Conservation (phyloP, 2,329 filamentous ascomycete genomes). For the Talaromyces sp. region DNA sequence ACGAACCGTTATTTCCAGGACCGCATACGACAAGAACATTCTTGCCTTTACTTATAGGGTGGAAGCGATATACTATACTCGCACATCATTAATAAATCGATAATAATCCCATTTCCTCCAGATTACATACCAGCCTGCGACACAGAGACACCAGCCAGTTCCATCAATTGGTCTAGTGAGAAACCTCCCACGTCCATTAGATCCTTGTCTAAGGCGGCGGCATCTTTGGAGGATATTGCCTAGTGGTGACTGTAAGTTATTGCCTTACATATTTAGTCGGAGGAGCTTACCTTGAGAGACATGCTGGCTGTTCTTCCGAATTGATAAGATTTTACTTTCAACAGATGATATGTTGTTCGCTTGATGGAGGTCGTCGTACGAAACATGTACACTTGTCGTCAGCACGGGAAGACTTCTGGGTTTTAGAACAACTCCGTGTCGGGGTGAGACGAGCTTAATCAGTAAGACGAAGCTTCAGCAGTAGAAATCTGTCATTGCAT, state of each 20-base stretch:
- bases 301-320: constrained; percentile 35
- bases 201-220: constrained; percentile 84
- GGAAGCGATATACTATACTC: constrained; percentile 70
- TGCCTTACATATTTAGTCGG: neutral
- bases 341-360: constrained; percentile 11
- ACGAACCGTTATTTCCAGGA: constrained; percentile 63
- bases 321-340: constrained; percentile 17
- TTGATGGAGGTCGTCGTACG: constrained; percentile 15
- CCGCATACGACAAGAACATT: constrained; percentile 86
- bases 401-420: neutral
- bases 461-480: neutral
- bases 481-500: constrained; percentile 20
- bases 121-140: constrained; percentile 73
- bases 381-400: constrained; percentile 27
- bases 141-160: constrained; percentile 86
- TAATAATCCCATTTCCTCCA: neutral
- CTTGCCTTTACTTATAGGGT: constrained; percentile 68
- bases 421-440: neutral
- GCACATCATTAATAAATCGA: neutral
- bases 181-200: constrained; percentile 86
- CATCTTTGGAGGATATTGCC: constrained; percentile 85
- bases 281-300: constrained; percentile 38
- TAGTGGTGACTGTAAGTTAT: constrained; percentile 33
- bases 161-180: constrained; percentile 95
- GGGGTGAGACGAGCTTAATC: neutral